Base-by-base conservation (phyloP, 2,329 filamentous ascomycete species). In the Davidsoniella neocaledoniae region DNA sequence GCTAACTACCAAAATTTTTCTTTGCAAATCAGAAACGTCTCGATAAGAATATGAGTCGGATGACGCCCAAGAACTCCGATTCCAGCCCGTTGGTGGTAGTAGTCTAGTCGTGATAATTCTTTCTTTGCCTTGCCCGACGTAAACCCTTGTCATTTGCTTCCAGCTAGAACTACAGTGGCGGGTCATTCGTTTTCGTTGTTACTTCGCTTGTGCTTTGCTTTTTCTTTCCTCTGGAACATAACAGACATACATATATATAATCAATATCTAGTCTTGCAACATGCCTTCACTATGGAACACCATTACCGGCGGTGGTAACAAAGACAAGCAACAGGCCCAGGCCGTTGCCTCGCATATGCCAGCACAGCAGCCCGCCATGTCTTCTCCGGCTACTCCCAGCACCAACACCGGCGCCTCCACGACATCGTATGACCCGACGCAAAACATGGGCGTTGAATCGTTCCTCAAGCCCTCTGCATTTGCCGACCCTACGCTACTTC, bases 401-500 rank as follows among this genome's bases (percentile, higher is more conserved):
- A 65, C 72, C 53, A 66, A 76, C 51, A 65, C 71, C 49, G 64
- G 72, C 56, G 65, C 71, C 53, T 66, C 77, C 50, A 33, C 29
- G 29, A 65, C 71, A 46, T 64, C 73, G 57, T 88, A 86, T 66
- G 80, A 88, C 64, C 77, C 85, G 40, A 72, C 77, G 57, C 73
- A 79, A 59, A 78, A 79, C 49, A 80, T 83, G 65, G 87, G 90
- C 66, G 83, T 91, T 59, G 82, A 86, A 60, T 82, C 85, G 51
- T 95, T 98, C 67, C 77, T 96, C 53, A 80, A 78, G 60, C 76
- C 72, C 59, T 79, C 83, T 53, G 67, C 80, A 50, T 81, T 91
- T 58, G 78, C 87, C 64, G 91, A 98, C 66, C 86, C 90, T 8
- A 79, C 87, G 55, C 76, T 83, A 64, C 74, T 98, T 59, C 91